phyloP scores from a whole-genome alignment of 768 basidiomycete genomes.

The Cyclocybe aegerita region DNA sequence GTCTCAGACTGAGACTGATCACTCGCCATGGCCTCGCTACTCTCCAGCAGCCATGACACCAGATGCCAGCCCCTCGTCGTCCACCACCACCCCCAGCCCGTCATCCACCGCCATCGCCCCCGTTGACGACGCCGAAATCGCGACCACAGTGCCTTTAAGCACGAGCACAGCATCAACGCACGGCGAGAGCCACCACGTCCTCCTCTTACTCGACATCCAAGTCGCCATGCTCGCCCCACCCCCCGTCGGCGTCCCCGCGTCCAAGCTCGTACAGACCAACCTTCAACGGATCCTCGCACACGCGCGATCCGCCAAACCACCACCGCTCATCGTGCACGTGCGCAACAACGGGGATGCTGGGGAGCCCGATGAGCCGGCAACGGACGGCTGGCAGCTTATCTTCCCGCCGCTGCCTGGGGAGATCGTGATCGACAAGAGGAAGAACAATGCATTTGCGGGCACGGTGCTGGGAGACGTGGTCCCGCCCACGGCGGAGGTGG shows the following conservation, averaged over 20 bases:
- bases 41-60: too few relatives aligned
- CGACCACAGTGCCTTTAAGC: too few relatives aligned
- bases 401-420: conserved; percentile 52
- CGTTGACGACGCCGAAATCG: neutral
- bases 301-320: conserved; percentile 46
- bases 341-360: conserved; percentile 63
- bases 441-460: conserved; percentile 70
- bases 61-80: too few relatives aligned
- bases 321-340: conserved; percentile 64
- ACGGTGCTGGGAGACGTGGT: conserved; percentile 53
- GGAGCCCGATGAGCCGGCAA: conserved; percentile 57
- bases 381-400: conserved; percentile 62
- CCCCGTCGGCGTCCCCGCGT: conserved; percentile 49
- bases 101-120: conserved; percentile 41
- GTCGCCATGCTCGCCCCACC: conserved; percentile 46
- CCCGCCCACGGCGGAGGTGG: conserved; percentile 54
- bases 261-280: conserved; percentile 42
- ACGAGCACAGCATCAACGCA: too few relatives aligned
- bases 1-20: too few relatives aligned
- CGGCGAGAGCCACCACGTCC: conserved; percentile 34
- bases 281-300: conserved; percentile 46
- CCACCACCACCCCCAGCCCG: too few relatives aligned
- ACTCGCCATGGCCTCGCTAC: too few relatives aligned
- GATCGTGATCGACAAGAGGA: conserved; percentile 60
- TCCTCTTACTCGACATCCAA: conserved; percentile 63